These are phyloP conservation scores for Haematococcus lacustris DNA, from an alignment of 139 green algal genomes.

Conservation along the genomic window DNA sequence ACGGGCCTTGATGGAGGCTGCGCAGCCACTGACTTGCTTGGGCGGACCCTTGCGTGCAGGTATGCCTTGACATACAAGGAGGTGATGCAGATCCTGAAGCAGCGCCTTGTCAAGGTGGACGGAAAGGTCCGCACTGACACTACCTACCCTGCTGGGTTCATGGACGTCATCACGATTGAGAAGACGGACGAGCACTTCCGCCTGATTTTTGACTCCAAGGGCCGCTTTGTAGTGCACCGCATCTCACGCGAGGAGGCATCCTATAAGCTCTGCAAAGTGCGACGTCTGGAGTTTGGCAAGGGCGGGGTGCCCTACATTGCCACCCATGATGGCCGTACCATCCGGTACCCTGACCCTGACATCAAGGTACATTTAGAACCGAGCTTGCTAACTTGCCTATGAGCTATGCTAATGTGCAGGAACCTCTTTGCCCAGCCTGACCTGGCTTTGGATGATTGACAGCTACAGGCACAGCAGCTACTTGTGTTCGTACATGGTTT, in stretches of 20 bases:
- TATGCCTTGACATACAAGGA: constrained; percentile 97
- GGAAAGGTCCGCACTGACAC: constrained; percentile 94
- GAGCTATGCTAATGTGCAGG: too few species aligned
- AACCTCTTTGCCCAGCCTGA: too few species aligned
- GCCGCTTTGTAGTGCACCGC: constrained; percentile 95
- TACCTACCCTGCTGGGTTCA: constrained; percentile 95
- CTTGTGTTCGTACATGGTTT: too few species aligned
- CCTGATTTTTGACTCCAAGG: constrained; percentile 96
- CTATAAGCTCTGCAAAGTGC: constrained; percentile 94
- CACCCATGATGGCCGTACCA: constrained; percentile 94
- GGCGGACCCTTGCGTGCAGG: too few species aligned
- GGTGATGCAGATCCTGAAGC: constrained; percentile 94
- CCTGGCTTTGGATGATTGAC: too few species aligned
- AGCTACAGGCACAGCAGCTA: too few species aligned
- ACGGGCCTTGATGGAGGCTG: too few species aligned
- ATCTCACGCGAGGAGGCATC: constrained; percentile 88
- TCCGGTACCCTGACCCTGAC: constrained; percentile 97
- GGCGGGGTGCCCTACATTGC: constrained; percentile 89
- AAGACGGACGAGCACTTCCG: constrained; percentile 93
- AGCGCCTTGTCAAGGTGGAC: constrained; percentile 94
- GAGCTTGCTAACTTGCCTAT: too few species aligned
- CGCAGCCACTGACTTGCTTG: too few species aligned
- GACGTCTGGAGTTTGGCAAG: constrained; percentile 71
- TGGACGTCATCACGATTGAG: constrained; percentile 94
- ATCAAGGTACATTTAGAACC: constrained; percentile 47